A percentile compares a stretch with the other conserved stretches of the same genome.
Evolutionary conservation across 495 filamentous ascomycete species (phyloP).

Genomic region (Daldinia vernicosa): DNA sequence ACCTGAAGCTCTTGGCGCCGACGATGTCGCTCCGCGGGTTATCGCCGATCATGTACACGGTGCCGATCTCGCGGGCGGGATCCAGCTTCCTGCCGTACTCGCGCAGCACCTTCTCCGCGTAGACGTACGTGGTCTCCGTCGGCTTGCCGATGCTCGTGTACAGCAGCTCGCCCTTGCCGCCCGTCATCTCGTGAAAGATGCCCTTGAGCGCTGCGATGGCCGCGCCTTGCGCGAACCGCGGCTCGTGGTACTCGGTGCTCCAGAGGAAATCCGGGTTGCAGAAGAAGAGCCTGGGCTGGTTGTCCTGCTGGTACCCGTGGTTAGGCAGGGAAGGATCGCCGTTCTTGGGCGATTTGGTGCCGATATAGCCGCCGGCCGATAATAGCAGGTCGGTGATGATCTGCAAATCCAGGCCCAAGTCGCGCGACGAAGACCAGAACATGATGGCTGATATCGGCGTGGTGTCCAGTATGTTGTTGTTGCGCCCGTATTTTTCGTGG

Average conservation of each 20-base stretch:
- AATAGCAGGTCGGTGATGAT: constrained; percentile 76
- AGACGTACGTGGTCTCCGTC: constrained; percentile 71
- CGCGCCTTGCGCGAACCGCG: constrained; percentile 84
- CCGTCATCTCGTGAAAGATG: constrained; percentile 70
- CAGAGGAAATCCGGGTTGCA: constrained; percentile 84
- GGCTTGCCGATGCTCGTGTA: constrained; percentile 81
- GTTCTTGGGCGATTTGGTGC: constrained; percentile 66
- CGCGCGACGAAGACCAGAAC: constrained; percentile 81
- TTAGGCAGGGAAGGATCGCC: constrained; percentile 69
- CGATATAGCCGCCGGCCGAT: constrained; percentile 69
- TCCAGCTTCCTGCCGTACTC: constrained; percentile 61
- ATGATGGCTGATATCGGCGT: constrained; percentile 76
- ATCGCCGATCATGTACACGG: constrained; percentile 88
- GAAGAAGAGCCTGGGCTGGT: constrained; percentile 78
- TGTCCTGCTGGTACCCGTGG: constrained; percentile 71
- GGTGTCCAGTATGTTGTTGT: constrained; percentile 60
- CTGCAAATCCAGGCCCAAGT: constrained; percentile 79
- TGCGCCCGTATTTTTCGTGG: constrained; percentile 67
- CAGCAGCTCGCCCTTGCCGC: constrained; percentile 61
- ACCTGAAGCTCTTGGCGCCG: constrained; percentile 76
- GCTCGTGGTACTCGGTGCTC: constrained; percentile 76
- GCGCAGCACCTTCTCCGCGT: constrained; percentile 72
- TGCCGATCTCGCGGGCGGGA: constrained; percentile 61
- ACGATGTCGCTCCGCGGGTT: constrained; percentile 84
- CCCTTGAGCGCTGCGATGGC: constrained; percentile 77